These are phyloP conservation scores for Monosporascus sp. DNA, from an alignment of 2,329 filamentous ascomycete species.

Conservation along the genomic window DNA sequence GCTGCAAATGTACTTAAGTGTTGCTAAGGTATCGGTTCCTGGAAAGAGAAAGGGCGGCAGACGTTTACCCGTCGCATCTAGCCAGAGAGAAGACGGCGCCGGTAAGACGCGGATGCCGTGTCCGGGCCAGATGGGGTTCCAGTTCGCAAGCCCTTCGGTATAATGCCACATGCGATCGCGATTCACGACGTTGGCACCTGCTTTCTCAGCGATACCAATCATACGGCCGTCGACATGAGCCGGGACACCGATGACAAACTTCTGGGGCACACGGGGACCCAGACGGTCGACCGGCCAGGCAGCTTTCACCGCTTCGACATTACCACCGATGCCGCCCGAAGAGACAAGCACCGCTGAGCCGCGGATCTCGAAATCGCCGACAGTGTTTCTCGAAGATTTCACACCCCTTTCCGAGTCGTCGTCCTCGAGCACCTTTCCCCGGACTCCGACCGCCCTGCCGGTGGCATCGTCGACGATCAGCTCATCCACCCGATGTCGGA, in stretches of 20 bases:
- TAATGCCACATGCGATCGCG: slow-evolving; percentile 64
- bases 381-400: slow-evolving; percentile 42
- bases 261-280: slow-evolving; percentile 49
- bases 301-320: slow-evolving; percentile 54
- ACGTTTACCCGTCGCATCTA: slow-evolving; percentile 55
- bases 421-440: slow-evolving; percentile 46
- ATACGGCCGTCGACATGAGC: slow-evolving; percentile 61
- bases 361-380: slow-evolving; percentile 47
- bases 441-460: slow-evolving; percentile 48
- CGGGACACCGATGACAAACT: slow-evolving; percentile 56
- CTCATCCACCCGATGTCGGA: slow-evolving; percentile 53
- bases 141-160: slow-evolving; percentile 57
- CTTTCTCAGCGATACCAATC: slow-evolving; percentile 49
- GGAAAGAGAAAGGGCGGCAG: slow-evolving; percentile 53
- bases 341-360: slow-evolving; percentile 50
- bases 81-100: slow-evolving; percentile 57
- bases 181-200: slow-evolving; percentile 53
- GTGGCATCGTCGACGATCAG: slow-evolving; percentile 44
- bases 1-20: slow-evolving; percentile 53
- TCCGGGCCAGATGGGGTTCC: slow-evolving; percentile 56
- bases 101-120: slow-evolving; percentile 59
- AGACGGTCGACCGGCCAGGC: slow-evolving; percentile 54
- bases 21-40: slow-evolving; percentile 52
- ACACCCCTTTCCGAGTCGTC: slow-evolving; percentile 47
- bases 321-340: slow-evolving; percentile 56